These are phyloP conservation scores for Cyberlindnera maritima DNA, from an alignment of 805 yeast genomes.

Conservation along the genomic window DNA sequence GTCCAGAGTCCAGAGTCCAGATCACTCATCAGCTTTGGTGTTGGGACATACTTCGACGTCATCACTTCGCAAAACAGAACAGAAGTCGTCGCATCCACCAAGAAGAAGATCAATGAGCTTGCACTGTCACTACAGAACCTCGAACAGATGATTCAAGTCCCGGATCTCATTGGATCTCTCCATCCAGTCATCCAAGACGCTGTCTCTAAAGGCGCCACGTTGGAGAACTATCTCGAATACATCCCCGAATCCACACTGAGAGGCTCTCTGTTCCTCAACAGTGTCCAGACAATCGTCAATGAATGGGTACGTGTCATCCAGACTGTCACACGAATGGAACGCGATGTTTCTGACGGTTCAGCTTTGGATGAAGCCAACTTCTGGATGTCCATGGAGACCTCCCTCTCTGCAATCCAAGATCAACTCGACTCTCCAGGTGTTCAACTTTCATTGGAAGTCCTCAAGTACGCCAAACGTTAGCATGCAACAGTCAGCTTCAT, in stretches of 20 bases:
- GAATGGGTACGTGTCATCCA: constrained; percentile 70
- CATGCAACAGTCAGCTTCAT: constrained; percentile 73
- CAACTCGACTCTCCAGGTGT: constrained; percentile 60
- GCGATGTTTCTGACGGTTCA: constrained; percentile 54
- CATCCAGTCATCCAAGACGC: constrained; percentile 50
- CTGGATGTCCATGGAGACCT: constrained; percentile 72
- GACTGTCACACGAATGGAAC: constrained; percentile 48
- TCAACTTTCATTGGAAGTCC: constrained; percentile 51
- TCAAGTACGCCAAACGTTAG: constrained; percentile 71
- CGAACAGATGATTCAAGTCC: constrained; percentile 65
- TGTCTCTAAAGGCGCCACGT: constrained; percentile 33
- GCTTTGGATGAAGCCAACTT: constrained; percentile 67
- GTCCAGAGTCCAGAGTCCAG: no score
- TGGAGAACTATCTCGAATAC: constrained; percentile 24
- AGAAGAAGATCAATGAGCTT: constrained; percentile 65
- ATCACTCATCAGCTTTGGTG: constrained; percentile 57
- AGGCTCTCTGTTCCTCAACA: constrained; percentile 61
- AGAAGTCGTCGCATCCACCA: constrained; percentile 44
- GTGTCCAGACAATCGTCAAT: constrained; percentile 66
- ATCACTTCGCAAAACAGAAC: constrained; percentile 30
- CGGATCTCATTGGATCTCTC: constrained; percentile 51
- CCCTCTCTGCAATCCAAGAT: constrained; percentile 50
- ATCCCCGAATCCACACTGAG: constrained; percentile 37
- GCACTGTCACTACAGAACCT: constrained; percentile 64
- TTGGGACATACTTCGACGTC: constrained; percentile 68